Base-by-base conservation (phyloP, 768 basidiomycete species). In the Phanerochaete sordida region DNA sequence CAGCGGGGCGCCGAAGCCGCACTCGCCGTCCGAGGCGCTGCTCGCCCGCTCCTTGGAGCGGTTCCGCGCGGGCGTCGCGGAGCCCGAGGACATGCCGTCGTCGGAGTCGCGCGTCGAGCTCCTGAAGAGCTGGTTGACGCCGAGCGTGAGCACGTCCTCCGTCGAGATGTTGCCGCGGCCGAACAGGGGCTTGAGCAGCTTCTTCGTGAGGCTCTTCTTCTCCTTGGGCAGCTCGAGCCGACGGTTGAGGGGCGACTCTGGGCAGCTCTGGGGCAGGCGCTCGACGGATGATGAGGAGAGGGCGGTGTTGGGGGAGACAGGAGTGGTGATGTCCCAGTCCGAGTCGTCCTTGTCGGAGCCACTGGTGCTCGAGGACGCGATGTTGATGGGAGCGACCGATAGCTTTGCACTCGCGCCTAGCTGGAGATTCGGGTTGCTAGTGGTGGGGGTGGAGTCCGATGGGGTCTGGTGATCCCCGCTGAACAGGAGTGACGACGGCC, bases 151-250 rank as follows among this genome's bases (percentile, higher is more conserved):
- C 16, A 73, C 54, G 37, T 75, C 71, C 35, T 76, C 75, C 23
- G 63, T 62, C 15, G 56, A 27, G 56, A 59, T 44, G 57, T 44
- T 8, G 64, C 74, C 64, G n/a, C 69, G 64, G 21, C 64, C 68
- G 8, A 43, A 63, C 45, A 72, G 63, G n/a, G 74, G 75, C 57
- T 68, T 71, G 51, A 75, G 64, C 39, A 77, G 67, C 61, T 73
- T 75, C 68, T 74, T 75, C 27, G 72, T 47, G 46, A 48, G 33
- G 24, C 55, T 26, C 60, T 61, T 48, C 30, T 63, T 64, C 37
- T 43, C 46, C 21, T 35, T 43, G 19, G 54, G 57, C 37, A 61
- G 57, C 21, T 57, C 53, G 30, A 31, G 24, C 16, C 59, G 56
- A 16, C 49, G 39, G 61, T 19, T 23, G 8, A 55, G 33, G 7